Conservation (phyloP, 768 basidiomycete genomes). For the Cystofilobasidium bisporidii region DNA sequence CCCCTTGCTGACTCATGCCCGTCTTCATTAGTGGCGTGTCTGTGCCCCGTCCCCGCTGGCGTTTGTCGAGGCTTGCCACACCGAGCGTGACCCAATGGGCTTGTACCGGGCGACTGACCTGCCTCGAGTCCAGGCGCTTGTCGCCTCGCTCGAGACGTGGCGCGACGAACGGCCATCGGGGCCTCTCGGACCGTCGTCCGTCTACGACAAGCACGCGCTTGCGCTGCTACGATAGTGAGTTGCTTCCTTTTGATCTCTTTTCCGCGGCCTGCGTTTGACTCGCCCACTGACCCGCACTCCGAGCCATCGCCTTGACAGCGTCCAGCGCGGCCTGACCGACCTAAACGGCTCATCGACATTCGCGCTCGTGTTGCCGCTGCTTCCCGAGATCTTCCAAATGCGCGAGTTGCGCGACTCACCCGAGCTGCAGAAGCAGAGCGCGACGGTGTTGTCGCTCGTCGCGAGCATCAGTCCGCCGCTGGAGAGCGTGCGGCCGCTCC, state of each 20-base stretch:
- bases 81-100: conserved; percentile 16
- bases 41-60: conserved; percentile 3
- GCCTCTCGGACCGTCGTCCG: conserved; percentile 65
- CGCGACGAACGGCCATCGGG: conserved; percentile 69
- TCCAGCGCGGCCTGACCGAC: conserved; percentile 51
- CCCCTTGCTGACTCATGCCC: no score
- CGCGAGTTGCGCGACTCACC: conserved; percentile 73
- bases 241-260: no score
- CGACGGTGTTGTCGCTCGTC: conserved; percentile 68
- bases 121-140: conserved; percentile 50
- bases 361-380: conserved; percentile 63
- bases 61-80: conserved; percentile 27
- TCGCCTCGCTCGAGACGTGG: conserved; percentile 56
- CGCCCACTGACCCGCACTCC: not conserved
- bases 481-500: conserved; percentile 16
- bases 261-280: conserved; percentile 48
- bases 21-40: conserved; percentile 36
- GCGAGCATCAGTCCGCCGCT: conserved; percentile 56
- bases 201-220: conserved; percentile 80
- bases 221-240: conserved; percentile 42
- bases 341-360: conserved; percentile 65
- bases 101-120: conserved; percentile 34
- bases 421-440: conserved; percentile 71
- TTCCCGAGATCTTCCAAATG: conserved; percentile 58
- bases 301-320: not conserved